Percentiles rank a stretch among this genome's conserved stretches.
These are phyloP conservation scores for Fusarium multiceps DNA, from an alignment of 2,329 filamentous ascomycete genomes.

Conservation along the genomic window DNA sequence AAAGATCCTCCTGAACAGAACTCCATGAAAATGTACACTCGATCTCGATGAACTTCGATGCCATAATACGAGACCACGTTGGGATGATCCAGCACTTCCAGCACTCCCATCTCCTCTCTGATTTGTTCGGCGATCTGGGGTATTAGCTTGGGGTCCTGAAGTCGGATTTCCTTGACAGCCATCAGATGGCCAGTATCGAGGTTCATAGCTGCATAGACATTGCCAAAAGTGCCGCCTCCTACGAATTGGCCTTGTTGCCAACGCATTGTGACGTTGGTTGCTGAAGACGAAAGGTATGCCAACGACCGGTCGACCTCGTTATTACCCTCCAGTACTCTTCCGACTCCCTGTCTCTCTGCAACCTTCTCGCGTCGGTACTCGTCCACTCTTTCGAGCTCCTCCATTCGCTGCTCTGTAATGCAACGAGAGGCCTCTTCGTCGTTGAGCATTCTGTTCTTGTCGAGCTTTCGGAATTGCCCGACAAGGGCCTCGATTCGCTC, in stretches of 20 bases:
- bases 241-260: constrained; percentile 99
- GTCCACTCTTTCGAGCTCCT: constrained; percentile 80
- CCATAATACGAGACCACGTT: constrained; percentile 98
- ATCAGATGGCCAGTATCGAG: constrained; percentile 95
- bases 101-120: constrained; percentile 94
- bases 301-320: constrained; percentile 97
- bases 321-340: constrained; percentile 89
- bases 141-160: constrained; percentile 96
- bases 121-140: constrained; percentile 95
- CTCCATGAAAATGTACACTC: constrained; percentile 99
- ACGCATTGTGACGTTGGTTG: constrained; percentile 92
- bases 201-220: constrained; percentile 97
- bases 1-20: constrained; percentile 96
- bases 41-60: constrained; percentile 97
- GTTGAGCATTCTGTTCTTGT: constrained; percentile 77
- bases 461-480: constrained; percentile 79
- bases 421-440: constrained; percentile 86
- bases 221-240: constrained; percentile 95
- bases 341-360: constrained; percentile 86
- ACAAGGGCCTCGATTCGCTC: constrained; percentile 84
- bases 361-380: constrained; percentile 81
- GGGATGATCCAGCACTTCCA: constrained; percentile 95
- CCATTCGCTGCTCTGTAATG: constrained; percentile 80
- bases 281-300: constrained; percentile 91
- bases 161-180: constrained; percentile 97